Evolutionary conservation across 768 basidiomycete species (phyloP).

Genomic region (Boletus sensibilis): DNA sequence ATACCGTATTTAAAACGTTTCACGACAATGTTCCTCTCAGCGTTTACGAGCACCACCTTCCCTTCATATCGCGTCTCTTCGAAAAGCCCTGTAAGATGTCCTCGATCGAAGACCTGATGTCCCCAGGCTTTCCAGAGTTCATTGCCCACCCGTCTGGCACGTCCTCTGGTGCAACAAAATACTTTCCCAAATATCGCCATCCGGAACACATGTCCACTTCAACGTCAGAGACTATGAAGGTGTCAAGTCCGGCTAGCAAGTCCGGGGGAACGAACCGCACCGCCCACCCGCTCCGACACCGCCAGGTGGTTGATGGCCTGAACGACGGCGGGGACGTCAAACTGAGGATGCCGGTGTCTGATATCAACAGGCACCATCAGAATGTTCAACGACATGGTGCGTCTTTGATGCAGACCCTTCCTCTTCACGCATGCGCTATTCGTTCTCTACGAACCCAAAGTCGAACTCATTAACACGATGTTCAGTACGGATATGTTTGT

Average conservation of each 20-base stretch:
- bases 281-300: slow-evolving; percentile 22
- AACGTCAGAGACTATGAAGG: slow-evolving; percentile 11
- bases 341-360: slow-evolving; percentile 13
- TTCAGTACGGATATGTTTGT: slow-evolving; percentile 23
- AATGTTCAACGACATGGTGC: slow-evolving; percentile 22
- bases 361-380: slow-evolving; percentile 25
- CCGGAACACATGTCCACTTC: slow-evolving; percentile 21
- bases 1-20: slow-evolving; percentile 6
- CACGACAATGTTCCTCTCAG: slow-evolving; percentile 19
- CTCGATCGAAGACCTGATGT: slow-evolving; percentile 23
- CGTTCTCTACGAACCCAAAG: slow-evolving; percentile 19
- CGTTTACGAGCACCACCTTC: slow-evolving; percentile 17
- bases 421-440: slow-evolving; percentile 25
- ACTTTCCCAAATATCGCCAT: slow-evolving; percentile 23
- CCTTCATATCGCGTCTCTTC: slow-evolving; percentile 20
- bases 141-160: slow-evolving; percentile 24
- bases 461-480: slow-evolving; percentile 23
- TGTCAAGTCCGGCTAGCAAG: slow-evolving; percentile 7
- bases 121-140: slow-evolving; percentile 22
- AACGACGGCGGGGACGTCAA: slow-evolving; percentile 10
- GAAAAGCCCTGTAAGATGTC: slow-evolving; percentile 20
- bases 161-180: slow-evolving; percentile 14
- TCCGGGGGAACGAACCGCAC: slow-evolving; percentile 19
- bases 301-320: slow-evolving; percentile 10
- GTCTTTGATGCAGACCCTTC: neutral